Percentiles rank a stretch among this genome's conserved stretches.
These are phyloP conservation scores for Avena insularis DNA, from an alignment of 176 grass and related monocot species.

Conservation along the genomic window DNA sequence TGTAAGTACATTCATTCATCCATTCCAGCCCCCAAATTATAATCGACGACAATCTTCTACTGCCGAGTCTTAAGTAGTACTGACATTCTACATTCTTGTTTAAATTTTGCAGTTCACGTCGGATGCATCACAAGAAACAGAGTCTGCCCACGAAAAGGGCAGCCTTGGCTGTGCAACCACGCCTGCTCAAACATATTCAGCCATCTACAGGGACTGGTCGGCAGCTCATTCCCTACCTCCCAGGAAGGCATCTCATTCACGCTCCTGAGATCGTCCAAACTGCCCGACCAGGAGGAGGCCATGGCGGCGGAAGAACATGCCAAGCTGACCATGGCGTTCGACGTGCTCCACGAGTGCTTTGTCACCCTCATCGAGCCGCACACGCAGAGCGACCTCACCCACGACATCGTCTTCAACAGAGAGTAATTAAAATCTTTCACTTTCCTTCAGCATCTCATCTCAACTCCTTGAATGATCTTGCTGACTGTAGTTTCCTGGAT, in stretches of 20 bases:
- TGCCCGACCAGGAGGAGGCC: conserved; percentile 4
- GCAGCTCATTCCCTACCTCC: conserved; percentile 10
- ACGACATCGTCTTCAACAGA: conserved; percentile 66
- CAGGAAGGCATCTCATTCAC: conserved; percentile 43
- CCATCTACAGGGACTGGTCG: conserved; percentile 38
- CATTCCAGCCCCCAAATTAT: too few relatives aligned
- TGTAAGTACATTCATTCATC: too few relatives aligned
- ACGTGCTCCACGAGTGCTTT: conserved; percentile 75
- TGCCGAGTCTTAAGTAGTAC: too few relatives aligned
- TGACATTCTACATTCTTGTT: background rate
- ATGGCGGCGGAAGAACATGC: conserved; percentile 50
- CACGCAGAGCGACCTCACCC: conserved; percentile 50
- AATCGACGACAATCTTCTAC: too few relatives aligned
- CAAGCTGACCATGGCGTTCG: conserved; percentile 48
- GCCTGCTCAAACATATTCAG: conserved; percentile 41
- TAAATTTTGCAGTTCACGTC: conserved; percentile 50
- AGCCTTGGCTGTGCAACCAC: conserved; percentile 53
- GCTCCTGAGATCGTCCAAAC: conserved; percentile 30
- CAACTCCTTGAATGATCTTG: background rate
- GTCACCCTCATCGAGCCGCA: conserved; percentile 55
- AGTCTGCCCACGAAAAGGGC: background rate
- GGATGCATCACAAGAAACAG: conserved; percentile 44
- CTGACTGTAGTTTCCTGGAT: background rate
- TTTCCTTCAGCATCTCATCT: background rate
- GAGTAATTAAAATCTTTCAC: conserved; percentile 41